phyloP scores from a whole-genome alignment of 108 stramenopile genomes.

The Stephanodiscus triporus region DNA sequence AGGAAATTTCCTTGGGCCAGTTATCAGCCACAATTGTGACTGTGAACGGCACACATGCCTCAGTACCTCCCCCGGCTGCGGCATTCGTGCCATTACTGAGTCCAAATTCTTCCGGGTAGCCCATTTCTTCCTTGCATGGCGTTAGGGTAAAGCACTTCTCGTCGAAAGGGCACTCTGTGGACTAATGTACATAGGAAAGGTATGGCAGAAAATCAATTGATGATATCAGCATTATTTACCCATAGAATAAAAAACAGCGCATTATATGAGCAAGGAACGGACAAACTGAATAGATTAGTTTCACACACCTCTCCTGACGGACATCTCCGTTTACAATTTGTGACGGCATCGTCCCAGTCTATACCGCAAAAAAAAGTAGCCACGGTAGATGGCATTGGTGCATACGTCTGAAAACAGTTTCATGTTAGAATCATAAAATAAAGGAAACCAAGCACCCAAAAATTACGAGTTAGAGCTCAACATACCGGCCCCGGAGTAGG shows the following conservation, averaged over 20 bases:
- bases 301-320: conserved; percentile 15
- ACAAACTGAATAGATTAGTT: neutral
- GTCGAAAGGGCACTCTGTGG: conserved; percentile 32
- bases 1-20: conserved; percentile 50
- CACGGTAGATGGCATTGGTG: conserved; percentile 40
- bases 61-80: conserved; percentile 1
- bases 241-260: neutral
- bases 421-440: neutral
- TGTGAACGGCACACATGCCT: conserved; percentile 43
- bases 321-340: conserved; percentile 13
- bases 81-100: conserved; percentile 4
- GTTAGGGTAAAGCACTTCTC: conserved; percentile 40
- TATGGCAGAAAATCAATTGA: neutral
- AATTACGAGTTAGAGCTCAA: neutral
- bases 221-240: neutral
- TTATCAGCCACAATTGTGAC: conserved; percentile 41
- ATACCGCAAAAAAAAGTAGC: conserved; percentile 20
- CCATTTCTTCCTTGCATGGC: conserved; percentile 44
- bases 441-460: neutral
- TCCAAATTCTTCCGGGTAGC: conserved; percentile 38
- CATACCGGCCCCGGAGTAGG: conserved; percentile 34
- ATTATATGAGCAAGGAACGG: neutral
- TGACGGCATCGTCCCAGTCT: conserved; percentile 18
- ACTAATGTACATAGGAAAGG: conserved; percentile 1
- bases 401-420: conserved; percentile 19